A percentile compares a stretch with the other conserved stretches of the same genome.
Conservation (phyloP, 108 stramenopile genomes). For the Fragilaria crotonensis region DNA sequence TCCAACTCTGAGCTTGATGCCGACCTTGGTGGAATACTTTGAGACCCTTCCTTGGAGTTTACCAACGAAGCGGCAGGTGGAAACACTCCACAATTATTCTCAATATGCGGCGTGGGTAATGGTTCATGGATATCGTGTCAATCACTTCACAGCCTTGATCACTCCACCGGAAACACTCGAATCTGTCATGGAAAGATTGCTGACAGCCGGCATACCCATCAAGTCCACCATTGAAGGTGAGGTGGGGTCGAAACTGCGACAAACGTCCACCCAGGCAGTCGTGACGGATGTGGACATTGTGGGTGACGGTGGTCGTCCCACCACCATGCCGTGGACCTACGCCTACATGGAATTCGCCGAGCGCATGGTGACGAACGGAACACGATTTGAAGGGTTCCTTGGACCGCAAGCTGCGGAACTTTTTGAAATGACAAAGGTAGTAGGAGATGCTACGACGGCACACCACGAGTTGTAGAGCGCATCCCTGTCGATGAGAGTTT, state of each 20-base stretch:
- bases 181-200: not conserved
- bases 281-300: not conserved
- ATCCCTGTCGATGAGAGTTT: no score
- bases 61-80: not conserved
- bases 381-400: conserved; percentile 1
- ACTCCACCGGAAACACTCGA: not conserved
- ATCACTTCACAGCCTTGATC: not conserved
- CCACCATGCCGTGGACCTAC: not conserved
- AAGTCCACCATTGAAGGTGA: not conserved
- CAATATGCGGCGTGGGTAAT: not conserved
- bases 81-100: not conserved
- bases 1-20: not conserved
- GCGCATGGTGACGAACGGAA: not conserved
- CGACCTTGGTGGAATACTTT: not conserved
- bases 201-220: not conserved
- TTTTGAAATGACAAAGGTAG: not conserved
- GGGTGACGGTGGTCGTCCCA: not conserved
- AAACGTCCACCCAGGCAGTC: not conserved
- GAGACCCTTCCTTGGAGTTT: not conserved
- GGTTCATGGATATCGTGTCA: not conserved
- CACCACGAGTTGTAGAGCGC: no score
- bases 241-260: not conserved
- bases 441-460: no score
- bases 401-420: not conserved
- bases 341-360: not conserved